Evolutionary conservation across 73 alveolate species (phyloP).

Genomic region (Paramecium biaurelia): DNA sequence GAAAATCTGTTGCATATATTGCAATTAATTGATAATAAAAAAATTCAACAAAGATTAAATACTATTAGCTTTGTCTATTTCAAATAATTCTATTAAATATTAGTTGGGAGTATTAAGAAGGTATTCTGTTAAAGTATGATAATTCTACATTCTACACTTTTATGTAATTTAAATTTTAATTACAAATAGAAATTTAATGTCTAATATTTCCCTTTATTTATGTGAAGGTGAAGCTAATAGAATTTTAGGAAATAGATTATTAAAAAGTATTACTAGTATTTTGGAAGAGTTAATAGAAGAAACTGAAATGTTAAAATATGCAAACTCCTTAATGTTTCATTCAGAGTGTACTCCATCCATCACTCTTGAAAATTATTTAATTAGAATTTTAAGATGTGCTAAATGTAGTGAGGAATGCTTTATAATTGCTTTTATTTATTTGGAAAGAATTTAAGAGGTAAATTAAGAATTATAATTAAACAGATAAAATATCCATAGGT

Average conservation of each 20-base stretch:
- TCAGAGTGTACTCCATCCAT: not conserved
- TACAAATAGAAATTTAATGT: too few species aligned
- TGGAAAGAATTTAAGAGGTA: not conserved
- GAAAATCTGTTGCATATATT: too few species aligned
- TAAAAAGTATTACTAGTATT: not conserved
- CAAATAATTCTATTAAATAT: too few species aligned
- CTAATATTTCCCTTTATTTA: too few species aligned
- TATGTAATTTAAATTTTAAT: too few species aligned
- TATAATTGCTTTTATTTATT: not conserved
- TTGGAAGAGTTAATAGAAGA: not conserved
- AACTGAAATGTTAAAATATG: not conserved
- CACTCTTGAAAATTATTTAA: not conserved
- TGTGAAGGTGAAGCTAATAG: not conserved
- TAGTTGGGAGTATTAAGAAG: too few species aligned
- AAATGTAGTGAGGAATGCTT: not conserved
- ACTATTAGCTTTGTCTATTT: too few species aligned
- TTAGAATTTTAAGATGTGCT: not conserved
- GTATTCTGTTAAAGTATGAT: too few species aligned
- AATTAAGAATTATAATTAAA: not conserved
- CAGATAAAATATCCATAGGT: not conserved
- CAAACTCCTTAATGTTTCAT: not conserved
- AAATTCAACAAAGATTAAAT: too few species aligned
- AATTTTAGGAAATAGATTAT: not conserved
- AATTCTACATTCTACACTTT: too few species aligned
- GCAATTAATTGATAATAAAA: too few species aligned